Evolutionary conservation across 139 green algal genomes (phyloP).

Genomic region (Haematococcus sp.): DNA sequence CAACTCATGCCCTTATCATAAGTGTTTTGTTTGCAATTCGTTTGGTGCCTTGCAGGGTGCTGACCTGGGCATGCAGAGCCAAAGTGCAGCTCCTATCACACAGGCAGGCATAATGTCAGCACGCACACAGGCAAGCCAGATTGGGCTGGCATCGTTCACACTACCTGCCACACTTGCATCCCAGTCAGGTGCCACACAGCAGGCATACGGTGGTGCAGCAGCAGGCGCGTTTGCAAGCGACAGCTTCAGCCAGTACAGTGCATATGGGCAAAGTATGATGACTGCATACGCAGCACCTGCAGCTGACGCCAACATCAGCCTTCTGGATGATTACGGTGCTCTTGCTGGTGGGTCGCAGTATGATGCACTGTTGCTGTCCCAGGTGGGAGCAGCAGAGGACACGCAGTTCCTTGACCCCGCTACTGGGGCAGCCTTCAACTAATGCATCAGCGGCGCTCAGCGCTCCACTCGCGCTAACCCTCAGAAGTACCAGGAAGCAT

Average conservation of each 20-base stretch:
- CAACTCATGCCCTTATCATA: neutral
- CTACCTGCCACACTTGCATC: neutral
- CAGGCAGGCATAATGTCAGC: no score
- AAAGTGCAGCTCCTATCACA: no score
- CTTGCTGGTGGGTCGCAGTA: neutral
- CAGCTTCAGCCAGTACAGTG: neutral
- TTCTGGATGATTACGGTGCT: slow-evolving; percentile 10
- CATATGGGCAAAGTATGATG: slow-evolving; percentile 1
- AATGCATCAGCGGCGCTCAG: no score
- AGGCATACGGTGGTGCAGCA: neutral
- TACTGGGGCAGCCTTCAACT: slow-evolving; percentile 1
- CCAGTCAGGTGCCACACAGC: neutral
- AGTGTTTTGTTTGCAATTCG: neutral
- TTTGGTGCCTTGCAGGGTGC: neutral
- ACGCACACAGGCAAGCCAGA: neutral
- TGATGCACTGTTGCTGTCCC: neutral
- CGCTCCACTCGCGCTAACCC: no score
- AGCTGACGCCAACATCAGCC: neutral
- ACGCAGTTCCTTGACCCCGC: slow-evolving; percentile 12
- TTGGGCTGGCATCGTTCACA: neutral
- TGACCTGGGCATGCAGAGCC: no score
- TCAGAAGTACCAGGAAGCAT: no score
- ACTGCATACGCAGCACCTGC: neutral
- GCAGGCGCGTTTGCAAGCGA: neutral
- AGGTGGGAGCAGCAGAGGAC: neutral